These are phyloP conservation scores for Metschnikowia proteae DNA, from an alignment of 805 yeast genomes.

Conservation along the genomic window DNA sequence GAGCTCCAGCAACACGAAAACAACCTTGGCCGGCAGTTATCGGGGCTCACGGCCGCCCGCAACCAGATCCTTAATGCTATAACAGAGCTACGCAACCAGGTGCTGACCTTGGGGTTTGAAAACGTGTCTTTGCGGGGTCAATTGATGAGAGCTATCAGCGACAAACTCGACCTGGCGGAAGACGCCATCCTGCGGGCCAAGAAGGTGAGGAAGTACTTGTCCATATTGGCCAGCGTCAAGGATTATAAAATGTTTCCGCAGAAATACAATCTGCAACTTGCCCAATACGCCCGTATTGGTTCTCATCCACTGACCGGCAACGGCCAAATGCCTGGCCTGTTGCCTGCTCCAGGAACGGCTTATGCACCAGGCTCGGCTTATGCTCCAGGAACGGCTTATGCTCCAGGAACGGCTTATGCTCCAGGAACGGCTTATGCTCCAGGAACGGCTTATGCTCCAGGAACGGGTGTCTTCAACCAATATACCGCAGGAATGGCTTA, in stretches of 20 bases:
- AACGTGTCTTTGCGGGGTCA: neutral
- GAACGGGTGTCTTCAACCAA: neutral
- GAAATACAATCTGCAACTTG: neutral
- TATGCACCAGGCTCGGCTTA: neutral
- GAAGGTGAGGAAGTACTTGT: constrained; percentile 10
- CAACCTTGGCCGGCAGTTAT: constrained; percentile 9
- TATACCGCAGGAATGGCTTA: neutral
- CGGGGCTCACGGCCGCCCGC: constrained; percentile 5
- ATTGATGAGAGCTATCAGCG: constrained; percentile 5
- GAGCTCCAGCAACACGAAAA: constrained; percentile 11
- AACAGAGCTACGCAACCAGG: neutral
- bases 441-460: neutral
- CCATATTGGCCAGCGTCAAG: constrained; percentile 10
- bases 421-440: neutral
- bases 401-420: too few species aligned
- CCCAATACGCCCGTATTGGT: neutral
- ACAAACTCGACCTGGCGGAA: constrained; percentile 7
- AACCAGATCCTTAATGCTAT: constrained; percentile 5
- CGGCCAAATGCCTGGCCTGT: neutral
- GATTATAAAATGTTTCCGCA: constrained; percentile 5
- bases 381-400: neutral
- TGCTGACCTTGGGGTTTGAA: constrained; percentile 7
- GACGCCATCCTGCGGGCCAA: constrained; percentile 5
- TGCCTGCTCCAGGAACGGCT: neutral
- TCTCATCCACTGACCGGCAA: neutral